Conservation (phyloP, 352 stramenopile genomes). For the Phytophthora parvispora region DNA sequence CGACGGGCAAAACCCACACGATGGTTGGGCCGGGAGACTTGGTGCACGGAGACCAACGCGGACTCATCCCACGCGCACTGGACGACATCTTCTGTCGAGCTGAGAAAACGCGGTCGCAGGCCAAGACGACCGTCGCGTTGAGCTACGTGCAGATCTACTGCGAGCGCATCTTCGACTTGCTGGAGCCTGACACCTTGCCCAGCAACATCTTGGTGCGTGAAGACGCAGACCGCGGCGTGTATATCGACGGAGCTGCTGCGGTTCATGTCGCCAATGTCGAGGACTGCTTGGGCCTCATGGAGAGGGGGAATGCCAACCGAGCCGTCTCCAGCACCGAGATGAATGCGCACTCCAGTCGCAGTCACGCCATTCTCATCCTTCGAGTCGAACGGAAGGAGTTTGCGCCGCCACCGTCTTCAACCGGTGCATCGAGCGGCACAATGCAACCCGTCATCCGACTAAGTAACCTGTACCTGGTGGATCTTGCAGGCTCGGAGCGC, state of each 20-base stretch:
- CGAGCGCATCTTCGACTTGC: constrained; percentile 80
- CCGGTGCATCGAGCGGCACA: neutral
- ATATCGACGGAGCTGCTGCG: constrained; percentile 66
- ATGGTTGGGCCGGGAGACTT: constrained; percentile 66
- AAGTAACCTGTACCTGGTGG: constrained; percentile 76
- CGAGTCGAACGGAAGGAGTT: constrained; percentile 82
- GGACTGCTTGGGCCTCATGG: constrained; percentile 61
- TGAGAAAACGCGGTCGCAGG: constrained; percentile 33
- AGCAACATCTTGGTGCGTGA: constrained; percentile 71
- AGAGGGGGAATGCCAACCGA: constrained; percentile 68
- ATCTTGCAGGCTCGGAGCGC: constrained; percentile 77
- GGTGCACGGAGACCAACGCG: constrained; percentile 43
- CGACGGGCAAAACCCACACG: constrained; percentile 76
- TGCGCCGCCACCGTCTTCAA: constrained; percentile 13
- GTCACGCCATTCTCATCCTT: constrained; percentile 89
- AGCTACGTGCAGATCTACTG: constrained; percentile 90
- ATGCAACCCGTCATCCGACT: constrained; percentile 54
- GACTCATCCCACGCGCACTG: constrained; percentile 71
- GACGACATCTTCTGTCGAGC: constrained; percentile 65
- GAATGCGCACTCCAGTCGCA: constrained; percentile 90
- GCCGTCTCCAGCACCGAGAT: constrained; percentile 87
- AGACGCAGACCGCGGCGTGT: constrained; percentile 70
- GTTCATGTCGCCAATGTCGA: constrained; percentile 50
- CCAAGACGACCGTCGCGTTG: constrained; percentile 60
- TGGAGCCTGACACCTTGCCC: constrained; percentile 49